Evolutionary conservation across 176 grass and related monocot genomes (phyloP).

Genomic region (Zoysia pacifica): DNA sequence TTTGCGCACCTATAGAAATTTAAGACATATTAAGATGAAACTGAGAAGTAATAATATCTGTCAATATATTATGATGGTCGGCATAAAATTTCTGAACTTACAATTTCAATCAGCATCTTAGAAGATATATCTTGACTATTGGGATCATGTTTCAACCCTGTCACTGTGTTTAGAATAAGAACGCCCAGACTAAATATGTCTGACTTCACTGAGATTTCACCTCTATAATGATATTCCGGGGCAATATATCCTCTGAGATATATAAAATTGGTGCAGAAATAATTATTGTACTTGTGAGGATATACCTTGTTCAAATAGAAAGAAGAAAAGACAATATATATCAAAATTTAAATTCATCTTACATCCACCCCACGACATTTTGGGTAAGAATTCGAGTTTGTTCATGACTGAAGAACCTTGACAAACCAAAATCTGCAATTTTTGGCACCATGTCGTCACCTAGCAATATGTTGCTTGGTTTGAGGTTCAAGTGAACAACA

Average conservation of each 20-base stretch:
- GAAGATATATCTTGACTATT: conserved; percentile 32
- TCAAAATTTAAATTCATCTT: background rate
- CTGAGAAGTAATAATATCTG: background rate
- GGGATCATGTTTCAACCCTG: conserved; percentile 20
- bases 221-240: conserved; percentile 39
- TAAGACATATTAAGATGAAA: background rate
- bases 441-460: conserved; percentile 34
- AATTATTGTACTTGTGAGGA: background rate
- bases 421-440: conserved; percentile 43
- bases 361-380: conserved; percentile 43
- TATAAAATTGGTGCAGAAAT: background rate
- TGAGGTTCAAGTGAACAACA: conserved; percentile 37
- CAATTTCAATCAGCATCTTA: conserved; percentile 17
- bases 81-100: background rate
- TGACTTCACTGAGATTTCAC: conserved; percentile 40
- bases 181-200: conserved; percentile 45
- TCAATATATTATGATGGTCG: background rate
- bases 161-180: conserved; percentile 35
- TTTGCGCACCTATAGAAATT: background rate
- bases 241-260: conserved; percentile 38
- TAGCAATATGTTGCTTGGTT: conserved; percentile 38
- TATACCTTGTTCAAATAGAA: background rate
- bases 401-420: conserved; percentile 36
- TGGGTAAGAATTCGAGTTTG: conserved; percentile 24
- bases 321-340: background rate